Percentiles rank a stretch among this genome's conserved stretches.
These are phyloP conservation scores for Arthrobotrys sphaeroides DNA, from an alignment of 2,329 filamentous ascomycete species.

Conservation along the genomic window DNA sequence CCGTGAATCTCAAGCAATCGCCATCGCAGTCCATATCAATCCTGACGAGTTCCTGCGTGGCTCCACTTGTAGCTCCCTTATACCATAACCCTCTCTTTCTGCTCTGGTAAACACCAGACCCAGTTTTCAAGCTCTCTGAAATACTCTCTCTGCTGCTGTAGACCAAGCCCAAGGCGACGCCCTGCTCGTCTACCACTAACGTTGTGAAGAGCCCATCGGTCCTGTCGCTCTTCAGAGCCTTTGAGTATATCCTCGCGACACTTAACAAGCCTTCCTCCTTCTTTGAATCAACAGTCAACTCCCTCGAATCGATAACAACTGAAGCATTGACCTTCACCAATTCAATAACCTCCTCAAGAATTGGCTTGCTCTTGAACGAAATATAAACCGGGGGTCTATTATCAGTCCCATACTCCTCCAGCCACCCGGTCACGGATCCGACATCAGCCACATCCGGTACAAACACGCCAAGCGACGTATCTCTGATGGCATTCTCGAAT, in stretches of 20 bases:
- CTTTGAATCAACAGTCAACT: constrained; percentile 73
- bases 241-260: constrained; percentile 75
- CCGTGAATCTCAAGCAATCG: constrained; percentile 88
- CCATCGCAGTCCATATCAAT: constrained; percentile 91
- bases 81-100: constrained; percentile 95
- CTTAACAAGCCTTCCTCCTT: constrained; percentile 70
- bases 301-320: constrained; percentile 76
- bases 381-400: constrained; percentile 65
- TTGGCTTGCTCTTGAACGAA: constrained; percentile 62
- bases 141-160: constrained; percentile 95
- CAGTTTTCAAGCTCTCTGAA: constrained; percentile 81
- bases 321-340: constrained; percentile 66
- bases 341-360: constrained; percentile 61
- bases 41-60: constrained; percentile 86
- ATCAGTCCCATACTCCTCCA: constrained; percentile 65
- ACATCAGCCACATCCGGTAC: constrained; percentile 60
- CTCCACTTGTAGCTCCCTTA: constrained; percentile 93
- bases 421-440: constrained; percentile 63
- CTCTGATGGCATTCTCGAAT: constrained; percentile 56
- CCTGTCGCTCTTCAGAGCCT: constrained; percentile 81
- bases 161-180: constrained; percentile 84
- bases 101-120: constrained; percentile 91
- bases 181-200: constrained; percentile 87
- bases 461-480: constrained; percentile 57
- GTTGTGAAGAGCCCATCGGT: constrained; percentile 86